These are phyloP conservation scores for Alternaria sp. DNA, from an alignment of 2,329 filamentous ascomycete species.

Conservation along the genomic window DNA sequence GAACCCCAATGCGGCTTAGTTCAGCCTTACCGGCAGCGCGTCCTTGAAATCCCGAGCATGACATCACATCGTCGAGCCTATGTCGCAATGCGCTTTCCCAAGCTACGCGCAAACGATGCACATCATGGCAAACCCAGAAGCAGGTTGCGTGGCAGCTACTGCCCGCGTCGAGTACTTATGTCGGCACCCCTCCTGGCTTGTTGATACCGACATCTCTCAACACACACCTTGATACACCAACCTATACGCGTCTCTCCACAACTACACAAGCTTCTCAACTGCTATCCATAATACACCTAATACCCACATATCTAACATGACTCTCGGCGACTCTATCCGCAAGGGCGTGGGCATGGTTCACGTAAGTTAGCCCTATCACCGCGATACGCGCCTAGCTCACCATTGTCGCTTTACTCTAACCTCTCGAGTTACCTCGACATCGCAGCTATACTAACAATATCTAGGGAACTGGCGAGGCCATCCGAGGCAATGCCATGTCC, in stretches of 20 bases:
- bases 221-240: background rate
- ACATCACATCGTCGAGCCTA: slow-evolving; percentile 16
- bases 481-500: slow-evolving; percentile 48
- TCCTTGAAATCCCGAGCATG: slow-evolving; percentile 6
- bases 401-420: background rate
- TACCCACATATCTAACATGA: slow-evolving; percentile 22
- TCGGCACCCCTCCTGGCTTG: background rate
- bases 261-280: background rate
- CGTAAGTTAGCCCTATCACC: slow-evolving; percentile 24
- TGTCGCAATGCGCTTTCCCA: slow-evolving; percentile 20
- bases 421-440: background rate
- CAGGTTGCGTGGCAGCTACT: slow-evolving; percentile 2
- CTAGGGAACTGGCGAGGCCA: slow-evolving; percentile 47
- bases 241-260: slow-evolving; percentile 1
- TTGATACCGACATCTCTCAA: background rate
- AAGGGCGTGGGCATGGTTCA: slow-evolving; percentile 46
- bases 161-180: slow-evolving; percentile 6
- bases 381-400: background rate
- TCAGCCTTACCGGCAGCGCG: slow-evolving; percentile 3
- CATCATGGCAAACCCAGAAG: slow-evolving; percentile 16
- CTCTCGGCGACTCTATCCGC: slow-evolving; percentile 40
- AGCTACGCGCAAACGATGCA: slow-evolving; percentile 11
- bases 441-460: slow-evolving; percentile 11
- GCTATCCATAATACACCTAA: background rate
- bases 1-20: slow-evolving; percentile 1